Evolutionary conservation across 73 alveolate species (phyloP).

Genomic region (Paramecium pentaurelia): DNA sequence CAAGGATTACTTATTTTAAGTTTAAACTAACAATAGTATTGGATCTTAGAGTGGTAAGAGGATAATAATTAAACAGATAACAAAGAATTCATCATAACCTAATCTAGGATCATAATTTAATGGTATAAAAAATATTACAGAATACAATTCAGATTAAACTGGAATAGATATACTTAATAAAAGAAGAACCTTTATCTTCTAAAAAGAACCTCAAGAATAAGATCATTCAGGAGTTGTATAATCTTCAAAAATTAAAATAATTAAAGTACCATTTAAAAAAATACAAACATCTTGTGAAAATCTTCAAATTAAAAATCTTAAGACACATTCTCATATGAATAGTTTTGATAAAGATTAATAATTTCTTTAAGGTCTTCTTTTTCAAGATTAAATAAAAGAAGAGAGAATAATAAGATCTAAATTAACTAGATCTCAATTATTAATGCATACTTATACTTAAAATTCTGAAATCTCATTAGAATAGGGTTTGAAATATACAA

Average conservation of each 20-base stretch:
- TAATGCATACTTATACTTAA: background rate
- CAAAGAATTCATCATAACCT: background rate
- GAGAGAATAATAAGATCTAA: background rate
- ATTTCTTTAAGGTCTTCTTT: background rate
- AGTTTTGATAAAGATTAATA: background rate
- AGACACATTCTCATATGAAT: background rate
- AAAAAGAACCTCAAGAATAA: background rate
- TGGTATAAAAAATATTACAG: background rate
- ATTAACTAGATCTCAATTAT: background rate
- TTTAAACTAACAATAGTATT: background rate
- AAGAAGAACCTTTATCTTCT: background rate
- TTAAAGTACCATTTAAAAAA: background rate
- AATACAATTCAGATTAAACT: background rate
- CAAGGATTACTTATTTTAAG: background rate
- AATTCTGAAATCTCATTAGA: background rate
- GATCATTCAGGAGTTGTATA: background rate
- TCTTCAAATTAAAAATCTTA: background rate
- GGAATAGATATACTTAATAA: background rate
- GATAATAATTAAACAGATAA: background rate
- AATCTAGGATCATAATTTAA: background rate
- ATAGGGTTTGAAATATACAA: background rate
- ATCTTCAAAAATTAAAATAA: background rate
- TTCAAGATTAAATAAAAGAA: background rate
- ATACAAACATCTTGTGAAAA: background rate
- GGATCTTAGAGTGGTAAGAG: background rate